Evolutionary conservation across 305 asterid genomes (phyloP).

Genomic region (Salvia sclarea): DNA sequence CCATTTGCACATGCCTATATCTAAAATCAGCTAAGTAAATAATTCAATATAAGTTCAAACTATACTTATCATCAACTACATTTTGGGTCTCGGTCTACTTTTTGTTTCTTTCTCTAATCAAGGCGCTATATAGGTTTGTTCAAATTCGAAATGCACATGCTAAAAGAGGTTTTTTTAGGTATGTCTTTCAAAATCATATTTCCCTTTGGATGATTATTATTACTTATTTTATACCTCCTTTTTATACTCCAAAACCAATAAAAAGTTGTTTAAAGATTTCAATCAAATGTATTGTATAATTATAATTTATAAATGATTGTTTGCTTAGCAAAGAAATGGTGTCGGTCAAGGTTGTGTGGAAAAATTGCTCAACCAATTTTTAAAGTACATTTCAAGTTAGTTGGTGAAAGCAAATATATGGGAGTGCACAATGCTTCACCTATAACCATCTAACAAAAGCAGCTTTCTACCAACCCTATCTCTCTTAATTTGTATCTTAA

Average conservation of each 20-base stretch:
- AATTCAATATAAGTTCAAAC: too few relatives aligned
- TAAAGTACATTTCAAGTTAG: slow-evolving; percentile 29
- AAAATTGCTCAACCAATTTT: slow-evolving; percentile 23
- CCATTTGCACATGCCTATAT: too few relatives aligned
- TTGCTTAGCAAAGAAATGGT: slow-evolving; percentile 30
- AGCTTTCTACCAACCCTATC: slow-evolving; percentile 10
- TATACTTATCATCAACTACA: slow-evolving; percentile 9
- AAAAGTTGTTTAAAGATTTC: not conserved
- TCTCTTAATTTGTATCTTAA: not conserved
- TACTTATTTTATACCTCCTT: too few relatives aligned
- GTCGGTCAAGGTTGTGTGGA: slow-evolving; percentile 31
- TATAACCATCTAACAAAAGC: not conserved
- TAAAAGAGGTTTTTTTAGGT: not conserved
- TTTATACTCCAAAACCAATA: not conserved
- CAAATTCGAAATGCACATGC: not conserved
- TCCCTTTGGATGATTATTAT: too few relatives aligned
- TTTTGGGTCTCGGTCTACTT: slow-evolving; percentile 17
- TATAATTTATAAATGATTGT: not conserved
- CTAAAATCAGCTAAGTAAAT: too few relatives aligned
- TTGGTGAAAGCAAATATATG: slow-evolving; percentile 27
- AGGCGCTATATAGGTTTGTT: not conserved
- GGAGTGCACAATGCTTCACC: slow-evolving; percentile 1
- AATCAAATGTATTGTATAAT: not conserved
- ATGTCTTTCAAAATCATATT: too few relatives aligned
- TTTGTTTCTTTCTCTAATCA: too few relatives aligned